Conservation (phyloP, 1,284 basidiomycete species). For the Papiliotrema terrestris region DNA sequence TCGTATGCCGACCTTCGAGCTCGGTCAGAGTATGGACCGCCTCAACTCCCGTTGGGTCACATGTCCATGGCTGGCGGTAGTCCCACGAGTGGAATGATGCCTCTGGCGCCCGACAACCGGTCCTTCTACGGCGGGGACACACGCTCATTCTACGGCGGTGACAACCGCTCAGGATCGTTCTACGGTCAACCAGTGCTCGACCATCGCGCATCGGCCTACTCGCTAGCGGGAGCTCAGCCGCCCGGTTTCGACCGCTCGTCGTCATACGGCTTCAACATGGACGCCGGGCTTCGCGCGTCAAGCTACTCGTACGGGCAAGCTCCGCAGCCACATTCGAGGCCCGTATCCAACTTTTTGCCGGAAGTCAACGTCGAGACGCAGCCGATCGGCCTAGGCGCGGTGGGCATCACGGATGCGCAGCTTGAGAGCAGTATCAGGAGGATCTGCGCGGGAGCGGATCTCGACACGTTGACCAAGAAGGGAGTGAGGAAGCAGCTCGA, state of each 20-base stretch:
- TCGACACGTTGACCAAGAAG: slow-evolving; percentile 85
- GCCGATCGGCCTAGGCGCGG: slow-evolving; percentile 39
- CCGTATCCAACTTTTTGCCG: slow-evolving; percentile 17
- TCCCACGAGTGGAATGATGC: slow-evolving; percentile 4
- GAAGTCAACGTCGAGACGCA: slow-evolving; percentile 15
- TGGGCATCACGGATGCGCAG: slow-evolving; percentile 61
- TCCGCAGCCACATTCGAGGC: slow-evolving; percentile 6
- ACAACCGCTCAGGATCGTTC: slow-evolving; percentile 14
- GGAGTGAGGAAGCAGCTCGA: slow-evolving; percentile 78
- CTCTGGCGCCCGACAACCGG: slow-evolving; percentile 10
- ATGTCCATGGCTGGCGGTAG: slow-evolving; percentile 3
- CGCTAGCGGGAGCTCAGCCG: slow-evolving; percentile 7
- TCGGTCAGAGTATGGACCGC: slow-evolving; percentile 11
- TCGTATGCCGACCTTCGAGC: slow-evolving; percentile 33
- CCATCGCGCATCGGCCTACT: slow-evolving; percentile 24
- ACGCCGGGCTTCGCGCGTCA: slow-evolving; percentile 1
- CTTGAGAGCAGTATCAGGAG: slow-evolving; percentile 68
- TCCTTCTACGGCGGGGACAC: slow-evolving; percentile 23
- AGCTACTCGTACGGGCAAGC: slow-evolving; percentile 4
- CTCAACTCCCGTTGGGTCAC: slow-evolving; percentile 6
- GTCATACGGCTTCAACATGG: not conserved
- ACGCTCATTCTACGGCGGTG: slow-evolving; percentile 18
- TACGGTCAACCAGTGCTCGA: slow-evolving; percentile 24
- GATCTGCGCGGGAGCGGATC: slow-evolving; percentile 69
- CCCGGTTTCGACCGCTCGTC: slow-evolving; percentile 2